Base-by-base conservation (phyloP, 2,329 filamentous ascomycete genomes). In the Calonectria crousiana region DNA sequence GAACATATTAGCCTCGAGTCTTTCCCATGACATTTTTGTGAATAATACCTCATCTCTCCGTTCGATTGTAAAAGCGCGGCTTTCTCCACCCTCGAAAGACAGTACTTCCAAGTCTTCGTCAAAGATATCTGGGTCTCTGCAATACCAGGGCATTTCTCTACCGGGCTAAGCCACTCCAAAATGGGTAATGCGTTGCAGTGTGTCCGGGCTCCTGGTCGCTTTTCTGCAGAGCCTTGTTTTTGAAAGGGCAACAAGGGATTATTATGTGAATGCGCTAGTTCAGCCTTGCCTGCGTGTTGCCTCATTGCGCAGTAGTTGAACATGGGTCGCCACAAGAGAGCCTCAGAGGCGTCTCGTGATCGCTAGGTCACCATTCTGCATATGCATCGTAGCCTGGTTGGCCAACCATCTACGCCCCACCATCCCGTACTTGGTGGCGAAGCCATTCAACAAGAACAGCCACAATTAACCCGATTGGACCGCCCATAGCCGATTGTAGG, bases 91-190 rank as follows among this genome's bases (percentile, higher is more conserved):
- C n/a, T 66, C 28, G n/a, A 71, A 71, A 2, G 32, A 13, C 4
- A 71, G 26, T 5, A 10, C 18, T 20, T 41, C 23, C 6, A 65
- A 20, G 20, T 71, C 47, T 3, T 41, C 69, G 0, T 49, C 3
- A 11, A 20, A 13, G 8, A 66, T 52, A 13, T 65, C 69, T 3
- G 60, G 9, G n/a, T 56, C 34, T 49, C 49, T 51, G 30, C 47
- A 58, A 58, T 66, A 34, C 69, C 69, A 71, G 16, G 69, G 66
- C 69, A 71, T 71, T n/a, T 23, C n/a, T 28, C 26, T 36, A 3
- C 18, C n/a, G 2, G n/a, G 34, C 13, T n/a, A 5, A 23, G 18
- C 16, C 3, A 18, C 13, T 26, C 16, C 4, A 23, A 10, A 32
- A 56, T 34, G 6, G 16, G 18, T n/a, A 38, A 34, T 32, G 26